Conservation (phyloP, 768 basidiomycete species). For the Kwoniella sp. region DNA sequence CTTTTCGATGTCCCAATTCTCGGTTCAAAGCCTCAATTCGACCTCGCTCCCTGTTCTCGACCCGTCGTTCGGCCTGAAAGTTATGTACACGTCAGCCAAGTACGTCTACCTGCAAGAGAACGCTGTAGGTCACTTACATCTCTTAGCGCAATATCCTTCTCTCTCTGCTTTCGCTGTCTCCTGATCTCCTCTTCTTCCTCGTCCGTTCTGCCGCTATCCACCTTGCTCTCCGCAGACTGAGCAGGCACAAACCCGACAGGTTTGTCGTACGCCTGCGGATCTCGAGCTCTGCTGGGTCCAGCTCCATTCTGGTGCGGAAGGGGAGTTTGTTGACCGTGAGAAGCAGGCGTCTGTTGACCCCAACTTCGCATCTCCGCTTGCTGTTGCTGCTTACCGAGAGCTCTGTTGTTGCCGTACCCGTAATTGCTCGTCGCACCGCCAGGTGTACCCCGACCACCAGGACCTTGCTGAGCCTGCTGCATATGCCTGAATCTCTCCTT, state of each 20-base stretch:
- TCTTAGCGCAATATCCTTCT: conserved; percentile 84
- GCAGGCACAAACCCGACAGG: conserved; percentile 79
- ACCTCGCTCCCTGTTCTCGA: conserved; percentile 82
- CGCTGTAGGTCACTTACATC: conserved; percentile 70
- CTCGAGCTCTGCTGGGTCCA: conserved; percentile 59
- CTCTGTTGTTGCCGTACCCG: conserved; percentile 61
- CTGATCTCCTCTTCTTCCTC: conserved; percentile 84
- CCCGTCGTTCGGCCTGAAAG: conserved; percentile 82
- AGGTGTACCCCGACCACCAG: conserved; percentile 9
- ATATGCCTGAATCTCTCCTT: conserved; percentile 44
- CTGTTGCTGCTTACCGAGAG: conserved; percentile 64
- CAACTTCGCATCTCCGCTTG: conserved; percentile 20
- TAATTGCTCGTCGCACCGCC: conserved; percentile 29
- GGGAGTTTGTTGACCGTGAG: conserved; percentile 17
- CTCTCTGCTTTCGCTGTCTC: conserved; percentile 70
- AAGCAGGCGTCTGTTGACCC: conserved; percentile 39
- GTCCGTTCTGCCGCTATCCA: conserved; percentile 67
- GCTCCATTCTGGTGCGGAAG: conserved; percentile 25
- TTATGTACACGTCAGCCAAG: not conserved
- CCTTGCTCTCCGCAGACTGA: conserved; percentile 57
- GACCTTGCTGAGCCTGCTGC: conserved; percentile 57
- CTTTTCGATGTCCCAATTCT: conserved; percentile 46
- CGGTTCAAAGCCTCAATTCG: conserved; percentile 63
- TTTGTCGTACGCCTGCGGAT: conserved; percentile 72
- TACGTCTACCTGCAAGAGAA: not conserved